Evolutionary conservation across 2,329 filamentous ascomycete genomes (phyloP).

Genomic region (Simplicillium sp.): DNA sequence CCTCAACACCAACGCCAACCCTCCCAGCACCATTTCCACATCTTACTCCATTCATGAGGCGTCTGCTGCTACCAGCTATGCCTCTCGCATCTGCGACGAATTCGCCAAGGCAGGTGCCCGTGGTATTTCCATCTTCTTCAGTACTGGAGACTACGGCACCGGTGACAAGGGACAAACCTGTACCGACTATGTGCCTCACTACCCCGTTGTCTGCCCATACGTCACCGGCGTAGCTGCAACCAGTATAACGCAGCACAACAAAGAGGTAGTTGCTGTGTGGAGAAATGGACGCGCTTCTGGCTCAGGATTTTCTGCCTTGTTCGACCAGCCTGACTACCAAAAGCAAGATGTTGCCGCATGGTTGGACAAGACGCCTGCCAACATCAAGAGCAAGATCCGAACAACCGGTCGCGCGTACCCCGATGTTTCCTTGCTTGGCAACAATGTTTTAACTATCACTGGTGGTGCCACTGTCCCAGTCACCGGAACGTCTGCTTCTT

Average conservation of each 20-base stretch:
- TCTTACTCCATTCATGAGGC: constrained; percentile 44
- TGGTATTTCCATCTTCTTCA: constrained; percentile 39
- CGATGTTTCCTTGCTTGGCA: too few relatives aligned
- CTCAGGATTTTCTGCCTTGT: constrained; percentile 37
- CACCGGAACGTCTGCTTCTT: constrained; percentile 1
- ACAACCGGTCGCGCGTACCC: constrained; percentile 30
- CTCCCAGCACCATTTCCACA: constrained; percentile 33
- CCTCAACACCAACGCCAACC: background rate
- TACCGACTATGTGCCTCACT: constrained; percentile 22
- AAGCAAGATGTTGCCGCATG: constrained; percentile 26
- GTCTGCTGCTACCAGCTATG: constrained; percentile 16
- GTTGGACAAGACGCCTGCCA: constrained; percentile 20
- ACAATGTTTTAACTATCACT: too few relatives aligned
- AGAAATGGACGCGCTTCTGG: constrained; percentile 31
- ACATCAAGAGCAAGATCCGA: constrained; percentile 28
- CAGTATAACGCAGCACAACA: constrained; percentile 33
- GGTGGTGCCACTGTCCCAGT: background rate
- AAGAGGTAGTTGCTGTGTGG: constrained; percentile 23
- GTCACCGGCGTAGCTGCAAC: constrained; percentile 44
- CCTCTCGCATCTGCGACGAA: constrained; percentile 39
- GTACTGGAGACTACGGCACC: constrained; percentile 15
- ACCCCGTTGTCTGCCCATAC: constrained; percentile 31
- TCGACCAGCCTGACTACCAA: constrained; percentile 37
- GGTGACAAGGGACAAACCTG: background rate
- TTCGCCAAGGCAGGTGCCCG: constrained; percentile 45